These are phyloP conservation scores for Salix arbutifolia DNA, from an alignment of 345 rosid genomes.

Conservation along the genomic window DNA sequence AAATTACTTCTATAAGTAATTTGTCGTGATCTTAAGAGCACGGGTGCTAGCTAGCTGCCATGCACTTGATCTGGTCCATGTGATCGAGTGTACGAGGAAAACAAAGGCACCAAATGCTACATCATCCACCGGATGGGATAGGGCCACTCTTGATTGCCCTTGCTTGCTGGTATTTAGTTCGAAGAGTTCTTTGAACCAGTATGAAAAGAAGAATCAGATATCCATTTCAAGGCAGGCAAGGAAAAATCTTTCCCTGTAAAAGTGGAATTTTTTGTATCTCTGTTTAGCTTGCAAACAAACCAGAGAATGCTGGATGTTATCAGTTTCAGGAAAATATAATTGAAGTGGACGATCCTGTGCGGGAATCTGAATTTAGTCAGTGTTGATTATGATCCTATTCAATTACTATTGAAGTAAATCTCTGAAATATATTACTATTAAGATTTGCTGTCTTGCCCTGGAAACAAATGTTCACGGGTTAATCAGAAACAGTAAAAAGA, in stretches of 20 bases:
- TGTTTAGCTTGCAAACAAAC: not conserved
- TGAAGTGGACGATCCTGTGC: not conserved
- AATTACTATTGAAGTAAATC: not conserved
- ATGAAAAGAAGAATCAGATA: not conserved
- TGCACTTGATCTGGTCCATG: not conserved
- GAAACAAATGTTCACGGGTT: not conserved
- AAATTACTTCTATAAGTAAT: too few relatives aligned
- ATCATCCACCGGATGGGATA: not conserved
- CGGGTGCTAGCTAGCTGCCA: not conserved
- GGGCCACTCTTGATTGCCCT: not conserved
- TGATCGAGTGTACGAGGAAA: not conserved
- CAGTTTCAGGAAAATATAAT: not conserved
- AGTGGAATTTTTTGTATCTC: not conserved
- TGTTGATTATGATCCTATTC: not conserved
- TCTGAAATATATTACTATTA: not conserved
- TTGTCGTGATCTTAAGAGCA: not conserved
- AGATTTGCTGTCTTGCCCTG: not conserved
- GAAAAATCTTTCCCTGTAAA: not conserved
- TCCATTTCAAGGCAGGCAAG: not conserved
- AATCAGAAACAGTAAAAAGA: not conserved
- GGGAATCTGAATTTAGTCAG: not conserved
- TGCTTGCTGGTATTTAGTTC: not conserved
- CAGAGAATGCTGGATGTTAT: not conserved
- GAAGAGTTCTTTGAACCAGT: not conserved
- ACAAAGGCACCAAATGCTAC: not conserved